Conservation (phyloP, 1,284 basidiomycete species). For the Malassezia vespertilionis region DNA sequence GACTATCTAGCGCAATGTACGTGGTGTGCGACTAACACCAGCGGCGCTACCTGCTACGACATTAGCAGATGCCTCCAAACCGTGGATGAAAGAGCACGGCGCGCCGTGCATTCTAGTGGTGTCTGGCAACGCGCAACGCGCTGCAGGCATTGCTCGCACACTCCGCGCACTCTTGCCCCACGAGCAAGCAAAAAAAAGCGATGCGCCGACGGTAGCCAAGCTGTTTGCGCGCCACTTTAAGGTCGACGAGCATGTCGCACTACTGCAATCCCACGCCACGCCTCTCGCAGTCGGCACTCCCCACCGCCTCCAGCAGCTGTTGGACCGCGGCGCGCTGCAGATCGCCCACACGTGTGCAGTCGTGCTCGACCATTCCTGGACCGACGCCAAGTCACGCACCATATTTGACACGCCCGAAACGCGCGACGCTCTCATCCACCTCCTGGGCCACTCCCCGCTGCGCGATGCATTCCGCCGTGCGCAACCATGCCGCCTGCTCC, state of each 20-base stretch:
- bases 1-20: conserved; percentile 7
- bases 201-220: conserved; percentile 25
- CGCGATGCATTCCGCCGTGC: not conserved
- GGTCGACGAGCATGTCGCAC: conserved; percentile 32
- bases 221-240: conserved; percentile 45
- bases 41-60: not conserved
- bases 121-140: conserved; percentile 37
- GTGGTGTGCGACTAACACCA: not conserved
- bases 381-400: conserved; percentile 32
- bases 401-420: conserved; percentile 39
- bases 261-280: conserved; percentile 25
- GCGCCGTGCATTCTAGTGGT: conserved; percentile 27
- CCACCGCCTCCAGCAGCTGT: conserved; percentile 27
- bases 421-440: conserved; percentile 28
- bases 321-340: conserved; percentile 23
- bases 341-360: conserved; percentile 25
- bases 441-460: conserved; percentile 14
- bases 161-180: conserved; percentile 23
- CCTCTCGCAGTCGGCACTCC: conserved; percentile 40
- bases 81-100: conserved; percentile 5
- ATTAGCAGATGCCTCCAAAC: not conserved
- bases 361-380: conserved; percentile 37
- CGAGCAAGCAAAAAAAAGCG: not conserved
- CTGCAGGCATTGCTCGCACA: conserved; percentile 30
- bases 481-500: conserved; percentile 1